phyloP scores from a whole-genome alignment of 345 rosid genomes.

The Melaleuca alternifolia region DNA sequence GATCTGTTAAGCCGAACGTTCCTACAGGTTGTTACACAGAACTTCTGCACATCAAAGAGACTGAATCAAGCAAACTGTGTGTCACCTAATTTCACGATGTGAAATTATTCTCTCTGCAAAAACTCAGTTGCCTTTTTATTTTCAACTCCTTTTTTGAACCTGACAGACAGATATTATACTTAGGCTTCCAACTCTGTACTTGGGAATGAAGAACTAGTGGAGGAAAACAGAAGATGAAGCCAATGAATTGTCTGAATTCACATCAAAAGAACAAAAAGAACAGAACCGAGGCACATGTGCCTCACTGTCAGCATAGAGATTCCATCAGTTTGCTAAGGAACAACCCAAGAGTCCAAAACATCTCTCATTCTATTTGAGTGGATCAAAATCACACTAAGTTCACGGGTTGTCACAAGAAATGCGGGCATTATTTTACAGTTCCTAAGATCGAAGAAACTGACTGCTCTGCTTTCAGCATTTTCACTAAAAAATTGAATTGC shows the following conservation, averaged over 20 bases:
- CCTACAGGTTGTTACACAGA: neutral
- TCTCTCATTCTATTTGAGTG: neutral
- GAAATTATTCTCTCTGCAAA: neutral
- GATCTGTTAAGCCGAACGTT: neutral
- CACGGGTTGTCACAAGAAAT: neutral
- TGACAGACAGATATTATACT: neutral
- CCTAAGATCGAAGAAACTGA: neutral
- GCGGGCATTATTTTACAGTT: neutral
- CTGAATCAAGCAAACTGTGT: neutral
- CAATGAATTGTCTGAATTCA: neutral
- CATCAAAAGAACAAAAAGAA: neutral
- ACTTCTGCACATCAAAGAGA: neutral
- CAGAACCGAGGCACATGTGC: neutral
- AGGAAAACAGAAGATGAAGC: neutral
- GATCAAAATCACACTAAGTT: neutral
- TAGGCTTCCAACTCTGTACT: neutral
- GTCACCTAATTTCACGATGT: neutral
- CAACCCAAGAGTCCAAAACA: neutral
- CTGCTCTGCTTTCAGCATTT: neutral
- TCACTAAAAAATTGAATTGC: neutral
- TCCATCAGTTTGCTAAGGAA: neutral
- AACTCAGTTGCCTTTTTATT: neutral
- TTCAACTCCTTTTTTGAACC: neutral
- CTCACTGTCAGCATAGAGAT: neutral
- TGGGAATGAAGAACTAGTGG: neutral